Percentiles rank a stretch among this genome's conserved stretches.
Conservation (phyloP, 78 protist species). For the Isochrysis galbana region DNA sequence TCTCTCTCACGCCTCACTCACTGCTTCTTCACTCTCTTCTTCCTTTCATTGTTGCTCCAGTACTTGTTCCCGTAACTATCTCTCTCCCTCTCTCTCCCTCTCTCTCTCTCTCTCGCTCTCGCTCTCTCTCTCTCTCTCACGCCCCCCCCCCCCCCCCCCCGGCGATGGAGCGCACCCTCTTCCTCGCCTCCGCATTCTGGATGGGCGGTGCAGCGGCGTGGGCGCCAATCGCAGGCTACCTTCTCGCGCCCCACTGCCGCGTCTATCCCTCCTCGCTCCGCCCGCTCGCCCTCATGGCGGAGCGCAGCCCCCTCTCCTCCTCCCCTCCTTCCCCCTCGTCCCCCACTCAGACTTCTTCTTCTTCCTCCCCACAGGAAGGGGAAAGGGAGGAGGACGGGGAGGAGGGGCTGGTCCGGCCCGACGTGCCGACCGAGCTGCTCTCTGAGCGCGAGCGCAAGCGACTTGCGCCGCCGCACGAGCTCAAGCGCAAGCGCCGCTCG, state of each 20-base stretch:
- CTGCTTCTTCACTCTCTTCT: no score
- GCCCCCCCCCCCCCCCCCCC: no score
- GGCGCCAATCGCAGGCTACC: neutral
- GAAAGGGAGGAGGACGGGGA: neutral
- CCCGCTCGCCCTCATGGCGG: neutral
- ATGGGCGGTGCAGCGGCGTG: neutral
- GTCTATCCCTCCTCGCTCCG: neutral
- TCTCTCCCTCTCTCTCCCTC: no score
- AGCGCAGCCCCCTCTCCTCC: no score
- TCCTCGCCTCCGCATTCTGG: neutral
- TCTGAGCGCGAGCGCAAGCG: neutral
- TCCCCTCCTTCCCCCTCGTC: no score
- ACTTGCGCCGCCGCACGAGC: neutral
- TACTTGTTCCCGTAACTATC: no score
- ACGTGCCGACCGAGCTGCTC: neutral
- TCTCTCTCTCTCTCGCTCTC: no score
- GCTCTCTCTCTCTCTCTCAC: no score
- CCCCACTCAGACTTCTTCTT: no score
- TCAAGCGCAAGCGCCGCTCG: neutral
- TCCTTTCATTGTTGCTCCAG: no score
- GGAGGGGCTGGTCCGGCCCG: neutral
- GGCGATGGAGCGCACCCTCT: neutral
- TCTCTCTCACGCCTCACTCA: no score
- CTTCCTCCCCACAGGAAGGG: neutral
- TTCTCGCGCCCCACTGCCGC: neutral